These are phyloP conservation scores for Thymus mandschuricus DNA, from an alignment of 257 asterid genomes.

Conservation along the genomic window DNA sequence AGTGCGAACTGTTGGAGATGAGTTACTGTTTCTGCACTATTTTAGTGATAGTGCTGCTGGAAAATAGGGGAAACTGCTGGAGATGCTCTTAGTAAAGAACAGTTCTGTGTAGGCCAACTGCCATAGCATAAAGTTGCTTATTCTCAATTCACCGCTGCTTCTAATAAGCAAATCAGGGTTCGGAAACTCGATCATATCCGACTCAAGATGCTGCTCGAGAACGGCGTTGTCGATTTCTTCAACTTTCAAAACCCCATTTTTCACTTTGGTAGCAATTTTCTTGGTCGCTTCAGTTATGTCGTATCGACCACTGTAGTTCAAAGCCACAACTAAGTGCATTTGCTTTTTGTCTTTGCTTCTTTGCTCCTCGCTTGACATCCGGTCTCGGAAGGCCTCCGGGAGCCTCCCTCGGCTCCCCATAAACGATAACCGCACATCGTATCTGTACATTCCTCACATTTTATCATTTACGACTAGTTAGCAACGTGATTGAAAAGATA, in stretches of 20 bases:
- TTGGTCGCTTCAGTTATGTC: constrained; percentile 37
- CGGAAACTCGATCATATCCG: constrained; percentile 17
- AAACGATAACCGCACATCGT: neutral
- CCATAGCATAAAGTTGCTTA: constrained; percentile 48
- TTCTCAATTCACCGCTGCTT: constrained; percentile 39
- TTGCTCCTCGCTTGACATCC: constrained; percentile 1
- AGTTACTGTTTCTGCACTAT: no score
- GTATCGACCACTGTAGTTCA: constrained; percentile 38
- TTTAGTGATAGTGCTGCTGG: no score
- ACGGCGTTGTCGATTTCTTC: constrained; percentile 13
- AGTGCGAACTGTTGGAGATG: no score
- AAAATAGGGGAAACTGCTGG: no score
- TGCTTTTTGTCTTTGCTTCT: neutral
- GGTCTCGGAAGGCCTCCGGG: neutral
- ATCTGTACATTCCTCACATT: neutral
- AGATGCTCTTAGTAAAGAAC: neutral
- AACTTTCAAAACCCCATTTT: constrained; percentile 1
- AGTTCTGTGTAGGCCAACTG: constrained; percentile 41
- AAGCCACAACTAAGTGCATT: constrained; percentile 20
- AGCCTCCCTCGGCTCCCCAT: constrained; percentile 23
- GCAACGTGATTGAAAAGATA: no score
- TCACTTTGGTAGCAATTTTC: constrained; percentile 34
- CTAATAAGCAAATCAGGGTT: constrained; percentile 41
- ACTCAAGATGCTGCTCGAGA: constrained; percentile 28
- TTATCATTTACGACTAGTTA: no score